These are phyloP conservation scores for Hypomyces perniciosus DNA, from an alignment of 2,329 filamentous ascomycete species.

Conservation along the genomic window DNA sequence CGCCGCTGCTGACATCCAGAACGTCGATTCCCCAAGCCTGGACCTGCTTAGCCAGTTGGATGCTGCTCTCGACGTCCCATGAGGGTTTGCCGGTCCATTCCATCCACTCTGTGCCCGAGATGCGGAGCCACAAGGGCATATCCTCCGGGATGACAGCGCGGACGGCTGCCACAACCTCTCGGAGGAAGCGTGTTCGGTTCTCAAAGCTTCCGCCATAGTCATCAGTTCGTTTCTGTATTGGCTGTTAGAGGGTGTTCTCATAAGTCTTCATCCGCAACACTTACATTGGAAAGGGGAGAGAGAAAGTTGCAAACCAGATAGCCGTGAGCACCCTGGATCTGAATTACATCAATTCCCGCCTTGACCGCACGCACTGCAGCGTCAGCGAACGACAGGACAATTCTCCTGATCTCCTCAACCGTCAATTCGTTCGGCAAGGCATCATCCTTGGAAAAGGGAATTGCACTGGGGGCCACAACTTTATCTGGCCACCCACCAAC, in stretches of 20 bases:
- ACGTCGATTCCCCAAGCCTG: conserved; percentile 72
- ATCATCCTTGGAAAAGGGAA: conserved; percentile 56
- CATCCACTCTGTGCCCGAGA: conserved; percentile 60
- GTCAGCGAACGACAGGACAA: conserved; percentile 58
- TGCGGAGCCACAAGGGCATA: conserved; percentile 53
- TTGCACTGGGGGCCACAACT: conserved; percentile 44
- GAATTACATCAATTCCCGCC: conserved; percentile 71
- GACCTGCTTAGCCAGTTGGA: conserved; percentile 62
- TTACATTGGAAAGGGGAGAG: conserved; percentile 50
- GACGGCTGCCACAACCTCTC: conserved; percentile 47
- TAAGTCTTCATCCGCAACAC: conserved; percentile 12
- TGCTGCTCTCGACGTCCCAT: conserved; percentile 66
- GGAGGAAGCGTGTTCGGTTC: conserved; percentile 57
- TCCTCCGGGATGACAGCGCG: conserved; percentile 45
- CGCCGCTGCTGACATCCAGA: conserved; percentile 74
- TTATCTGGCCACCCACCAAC: conserved; percentile 53
- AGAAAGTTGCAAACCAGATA: conserved; percentile 64
- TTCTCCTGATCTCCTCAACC: conserved; percentile 56
- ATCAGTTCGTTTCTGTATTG: conserved; percentile 50
- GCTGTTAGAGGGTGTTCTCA: conserved; percentile 7
- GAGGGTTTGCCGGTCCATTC: conserved; percentile 39
- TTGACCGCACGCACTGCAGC: conserved; percentile 55
- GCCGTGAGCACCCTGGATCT: conserved; percentile 60
- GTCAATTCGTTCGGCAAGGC: conserved; percentile 63
- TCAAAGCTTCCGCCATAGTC: conserved; percentile 60